Percentiles rank a stretch among this genome's conserved stretches.
phyloP scores from a whole-genome alignment of 176 grass and related monocot genomes.

The Neostapfia colusana region DNA sequence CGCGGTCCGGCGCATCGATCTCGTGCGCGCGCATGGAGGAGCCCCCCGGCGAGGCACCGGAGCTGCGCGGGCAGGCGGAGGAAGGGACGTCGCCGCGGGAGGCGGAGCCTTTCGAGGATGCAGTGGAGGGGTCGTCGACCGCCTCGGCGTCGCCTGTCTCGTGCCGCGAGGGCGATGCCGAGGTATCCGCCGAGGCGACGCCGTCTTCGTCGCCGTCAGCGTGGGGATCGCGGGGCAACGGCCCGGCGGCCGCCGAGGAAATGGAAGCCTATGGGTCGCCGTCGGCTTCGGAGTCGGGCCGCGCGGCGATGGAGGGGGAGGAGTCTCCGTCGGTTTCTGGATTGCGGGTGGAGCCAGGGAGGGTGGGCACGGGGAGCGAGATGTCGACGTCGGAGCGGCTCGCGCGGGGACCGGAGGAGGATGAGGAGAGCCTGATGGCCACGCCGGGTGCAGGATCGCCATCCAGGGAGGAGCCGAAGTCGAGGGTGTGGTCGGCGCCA shows the following conservation, averaged over 20 bases:
- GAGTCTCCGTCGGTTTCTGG: slow-evolving; percentile 29
- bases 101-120: slow-evolving; percentile 40
- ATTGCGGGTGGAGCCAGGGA: slow-evolving; percentile 6
- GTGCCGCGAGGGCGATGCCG: slow-evolving; percentile 2
- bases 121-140: slow-evolving; percentile 29
- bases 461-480: slow-evolving; percentile 29
- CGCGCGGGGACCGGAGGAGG: slow-evolving; percentile 30
- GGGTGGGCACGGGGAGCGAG: slow-evolving; percentile 5
- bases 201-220: slow-evolving; percentile 2
- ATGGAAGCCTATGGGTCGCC: slow-evolving; percentile 27
- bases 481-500: slow-evolving; percentile 36
- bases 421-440: slow-evolving; percentile 34
- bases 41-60: slow-evolving; percentile 28
- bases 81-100: slow-evolving; percentile 31
- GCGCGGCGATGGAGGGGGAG: background rate
- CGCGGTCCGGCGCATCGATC: slow-evolving; percentile 14
- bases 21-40: slow-evolving; percentile 40
- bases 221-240: slow-evolving; percentile 12
- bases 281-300: slow-evolving; percentile 21
- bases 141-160: slow-evolving; percentile 26
- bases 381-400: slow-evolving; percentile 17
- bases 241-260: slow-evolving; percentile 17
- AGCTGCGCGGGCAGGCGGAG: slow-evolving; percentile 19
- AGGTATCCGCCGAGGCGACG: background rate
- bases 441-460: slow-evolving; percentile 17